Evolutionary conservation across 164 flowering plant species (phyloP).

Genomic region (Stephania yunnanensis): DNA sequence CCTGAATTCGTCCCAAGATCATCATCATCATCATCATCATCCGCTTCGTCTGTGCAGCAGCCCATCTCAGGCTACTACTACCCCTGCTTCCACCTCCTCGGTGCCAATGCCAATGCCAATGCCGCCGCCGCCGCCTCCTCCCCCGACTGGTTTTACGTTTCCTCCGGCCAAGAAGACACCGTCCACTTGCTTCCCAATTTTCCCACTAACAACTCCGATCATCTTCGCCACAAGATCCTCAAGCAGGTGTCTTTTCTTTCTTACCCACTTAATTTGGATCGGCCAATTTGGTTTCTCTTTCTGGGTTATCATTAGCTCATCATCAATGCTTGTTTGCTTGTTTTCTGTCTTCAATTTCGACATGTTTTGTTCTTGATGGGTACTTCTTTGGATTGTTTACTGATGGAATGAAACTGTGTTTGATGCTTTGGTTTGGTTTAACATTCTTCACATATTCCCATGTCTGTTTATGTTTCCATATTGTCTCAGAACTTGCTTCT

Average conservation of each 20-base stretch:
- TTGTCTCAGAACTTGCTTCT: no score
- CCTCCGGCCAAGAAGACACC: conserved; percentile 48
- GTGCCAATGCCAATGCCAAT: conserved; percentile 27
- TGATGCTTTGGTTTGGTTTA: no score
- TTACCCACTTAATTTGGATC: background rate
- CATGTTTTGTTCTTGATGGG: no score
- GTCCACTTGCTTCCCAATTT: conserved; percentile 32
- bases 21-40: no score
- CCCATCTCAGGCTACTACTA: conserved; percentile 49
- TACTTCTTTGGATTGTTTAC: no score
- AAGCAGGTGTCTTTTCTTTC: conserved; percentile 52
- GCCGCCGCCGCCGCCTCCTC: conserved; percentile 31
- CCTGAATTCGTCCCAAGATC: conserved; percentile 89
- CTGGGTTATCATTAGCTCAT: no score
- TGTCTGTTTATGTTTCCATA: no score
- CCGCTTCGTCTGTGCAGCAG: conserved; percentile 46
- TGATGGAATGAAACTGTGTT: no score
- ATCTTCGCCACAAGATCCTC: conserved; percentile 67
- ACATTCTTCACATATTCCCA: no score
- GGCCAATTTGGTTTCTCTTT: background rate
- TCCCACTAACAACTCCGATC: conserved; percentile 36
- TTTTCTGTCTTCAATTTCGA: no score
- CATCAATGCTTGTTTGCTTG: no score
- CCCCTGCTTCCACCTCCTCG: conserved; percentile 57
- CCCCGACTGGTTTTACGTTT: conserved; percentile 62